Conservation (phyloP, 1,139 yeast genomes). For the Sugiyamaella grinbergsii region DNA sequence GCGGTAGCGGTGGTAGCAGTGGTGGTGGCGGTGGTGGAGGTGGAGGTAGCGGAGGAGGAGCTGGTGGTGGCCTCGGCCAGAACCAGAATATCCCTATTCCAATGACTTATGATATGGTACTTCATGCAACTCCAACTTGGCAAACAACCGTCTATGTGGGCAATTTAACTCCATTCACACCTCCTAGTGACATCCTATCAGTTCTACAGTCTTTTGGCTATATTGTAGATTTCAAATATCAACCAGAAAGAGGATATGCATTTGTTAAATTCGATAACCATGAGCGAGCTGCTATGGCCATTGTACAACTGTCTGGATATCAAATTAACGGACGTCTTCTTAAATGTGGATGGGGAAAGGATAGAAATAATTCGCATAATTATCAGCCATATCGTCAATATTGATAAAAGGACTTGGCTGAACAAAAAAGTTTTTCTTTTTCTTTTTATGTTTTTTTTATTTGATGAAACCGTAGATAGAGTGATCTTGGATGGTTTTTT, state of each 20-base stretch:
- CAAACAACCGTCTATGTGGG: constrained; percentile 91
- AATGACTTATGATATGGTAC: constrained; percentile 63
- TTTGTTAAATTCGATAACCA: constrained; percentile 85
- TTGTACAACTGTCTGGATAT: constrained; percentile 76
- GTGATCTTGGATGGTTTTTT: too few species aligned
- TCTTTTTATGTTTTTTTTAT: neutral
- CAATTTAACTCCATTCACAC: constrained; percentile 74
- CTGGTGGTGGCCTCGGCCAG: neutral
- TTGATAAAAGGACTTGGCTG: constrained; percentile 2
- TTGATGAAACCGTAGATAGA: too few species aligned
- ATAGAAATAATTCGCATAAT: constrained; percentile 16
- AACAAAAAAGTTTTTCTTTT: constrained; percentile 2
- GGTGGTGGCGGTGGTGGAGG: constrained; percentile 40
- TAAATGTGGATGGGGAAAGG: constrained; percentile 86
- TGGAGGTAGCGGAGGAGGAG: neutral
- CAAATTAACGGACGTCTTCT: constrained; percentile 75
- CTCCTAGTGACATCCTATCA: constrained; percentile 74
- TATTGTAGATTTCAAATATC: constrained; percentile 77
- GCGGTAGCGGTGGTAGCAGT: constrained; percentile 40
- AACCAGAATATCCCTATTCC: constrained; percentile 6
- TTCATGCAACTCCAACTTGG: constrained; percentile 79
- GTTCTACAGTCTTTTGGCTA: constrained; percentile 77
- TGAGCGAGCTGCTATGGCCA: constrained; percentile 86
- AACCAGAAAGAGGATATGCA: constrained; percentile 81
- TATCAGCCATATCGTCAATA: constrained; percentile 18